phyloP scores from a whole-genome alignment of 2,329 filamentous ascomycete genomes.

The Nothophaeocryptopus gaeumannii region DNA sequence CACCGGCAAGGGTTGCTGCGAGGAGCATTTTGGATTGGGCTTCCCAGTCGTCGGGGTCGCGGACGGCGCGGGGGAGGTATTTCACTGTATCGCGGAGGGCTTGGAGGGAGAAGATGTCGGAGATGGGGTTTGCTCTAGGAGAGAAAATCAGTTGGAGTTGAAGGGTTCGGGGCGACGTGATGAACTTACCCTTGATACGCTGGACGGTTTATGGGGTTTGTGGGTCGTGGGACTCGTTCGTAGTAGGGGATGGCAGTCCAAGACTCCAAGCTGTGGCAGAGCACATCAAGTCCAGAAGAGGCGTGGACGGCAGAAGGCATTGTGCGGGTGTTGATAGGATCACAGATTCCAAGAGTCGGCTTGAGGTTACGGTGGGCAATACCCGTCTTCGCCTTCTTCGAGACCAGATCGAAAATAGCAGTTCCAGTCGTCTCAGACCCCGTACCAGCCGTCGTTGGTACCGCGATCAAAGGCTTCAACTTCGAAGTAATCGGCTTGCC shows the following conservation, averaged over 20 bases:
- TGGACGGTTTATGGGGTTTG: conserved; percentile 85
- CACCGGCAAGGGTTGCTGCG: conserved; percentile 87
- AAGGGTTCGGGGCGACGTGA: too few relatives aligned
- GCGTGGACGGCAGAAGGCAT: conserved; percentile 96
- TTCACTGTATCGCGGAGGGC: conserved; percentile 81
- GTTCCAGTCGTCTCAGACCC: conserved; percentile 95
- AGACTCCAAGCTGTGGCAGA: conserved; percentile 92
- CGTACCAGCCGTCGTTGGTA: conserved; percentile 82
- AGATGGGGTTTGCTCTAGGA: conserved; percentile 82
- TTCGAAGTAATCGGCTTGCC: conserved; percentile 71
- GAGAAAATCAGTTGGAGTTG: too few relatives aligned
- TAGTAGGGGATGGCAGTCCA: conserved; percentile 97
- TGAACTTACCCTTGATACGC: conserved; percentile 73
- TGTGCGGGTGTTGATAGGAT: conserved; percentile 85
- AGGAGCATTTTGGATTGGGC: conserved; percentile 95
- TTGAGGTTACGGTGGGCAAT: conserved; percentile 95
- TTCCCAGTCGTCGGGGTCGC: conserved; percentile 84
- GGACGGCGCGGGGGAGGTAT: conserved; percentile 84
- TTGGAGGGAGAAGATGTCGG: conserved; percentile 90
- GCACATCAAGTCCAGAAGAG: conserved; percentile 84
- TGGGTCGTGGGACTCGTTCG: conserved; percentile 76
- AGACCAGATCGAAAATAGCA: conserved; percentile 93
- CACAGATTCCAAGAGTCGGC: conserved; percentile 84
- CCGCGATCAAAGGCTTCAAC: conserved; percentile 73
- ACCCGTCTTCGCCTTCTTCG: conserved; percentile 88